Percentiles rank a stretch among this genome's conserved stretches.
Evolutionary conservation across 2,329 filamentous ascomycete species (phyloP).

Genomic region (Fusarium stilboides): DNA sequence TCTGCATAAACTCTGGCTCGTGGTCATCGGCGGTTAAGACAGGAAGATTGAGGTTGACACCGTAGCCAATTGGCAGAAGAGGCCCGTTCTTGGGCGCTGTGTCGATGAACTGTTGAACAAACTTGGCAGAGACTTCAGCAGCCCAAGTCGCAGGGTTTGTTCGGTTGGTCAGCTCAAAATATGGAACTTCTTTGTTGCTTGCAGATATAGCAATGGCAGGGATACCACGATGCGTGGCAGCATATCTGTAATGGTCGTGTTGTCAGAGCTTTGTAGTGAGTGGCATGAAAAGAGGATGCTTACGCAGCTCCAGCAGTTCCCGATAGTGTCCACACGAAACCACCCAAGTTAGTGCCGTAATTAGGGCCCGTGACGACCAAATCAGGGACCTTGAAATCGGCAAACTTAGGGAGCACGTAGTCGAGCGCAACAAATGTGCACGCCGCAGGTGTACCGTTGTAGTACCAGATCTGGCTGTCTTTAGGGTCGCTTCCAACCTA

Average conservation of each 20-base stretch:
- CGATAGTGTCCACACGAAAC: slow-evolving; percentile 67
- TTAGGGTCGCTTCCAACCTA: slow-evolving; percentile 63
- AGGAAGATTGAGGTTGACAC: slow-evolving; percentile 67
- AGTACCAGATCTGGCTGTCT: slow-evolving; percentile 72
- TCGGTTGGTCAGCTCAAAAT: slow-evolving; percentile 56
- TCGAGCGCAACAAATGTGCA: slow-evolving; percentile 71
- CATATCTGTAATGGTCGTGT: slow-evolving; percentile 55
- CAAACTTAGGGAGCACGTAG: slow-evolving; percentile 67
- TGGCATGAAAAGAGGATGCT: background rate
- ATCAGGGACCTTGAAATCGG: slow-evolving; percentile 65
- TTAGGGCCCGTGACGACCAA: slow-evolving; percentile 71
- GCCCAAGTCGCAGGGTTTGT: slow-evolving; percentile 62
- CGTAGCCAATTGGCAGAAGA: slow-evolving; percentile 65
- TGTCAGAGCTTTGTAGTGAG: background rate
- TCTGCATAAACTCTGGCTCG: slow-evolving; percentile 62
- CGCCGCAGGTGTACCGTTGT: slow-evolving; percentile 71
- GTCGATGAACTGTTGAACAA: slow-evolving; percentile 62
- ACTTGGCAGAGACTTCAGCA: slow-evolving; percentile 59
- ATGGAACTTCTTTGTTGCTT: slow-evolving; percentile 59
- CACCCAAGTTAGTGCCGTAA: slow-evolving; percentile 67
- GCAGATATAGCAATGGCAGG: slow-evolving; percentile 66
- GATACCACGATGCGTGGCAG: slow-evolving; percentile 64
- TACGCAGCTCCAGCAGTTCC: slow-evolving; percentile 64
- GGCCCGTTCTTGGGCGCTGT: slow-evolving; percentile 52
- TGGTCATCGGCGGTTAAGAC: slow-evolving; percentile 58